phyloP scores from a whole-genome alignment of 2,329 filamentous ascomycete genomes.

The Diaporthe ampelina region DNA sequence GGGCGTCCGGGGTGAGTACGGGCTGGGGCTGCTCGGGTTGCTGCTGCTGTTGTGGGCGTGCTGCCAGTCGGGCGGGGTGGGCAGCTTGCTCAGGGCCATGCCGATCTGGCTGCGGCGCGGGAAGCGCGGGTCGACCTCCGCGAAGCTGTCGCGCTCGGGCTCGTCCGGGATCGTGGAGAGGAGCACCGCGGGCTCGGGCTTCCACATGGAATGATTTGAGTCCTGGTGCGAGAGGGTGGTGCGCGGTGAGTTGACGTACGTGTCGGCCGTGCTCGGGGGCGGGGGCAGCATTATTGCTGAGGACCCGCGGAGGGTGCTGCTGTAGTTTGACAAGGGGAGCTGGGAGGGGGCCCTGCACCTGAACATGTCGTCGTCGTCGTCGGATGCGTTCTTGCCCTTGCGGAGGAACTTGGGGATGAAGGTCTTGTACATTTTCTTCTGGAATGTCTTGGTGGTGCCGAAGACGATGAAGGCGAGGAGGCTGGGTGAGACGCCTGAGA shows the following conservation, averaged over 20 bases:
- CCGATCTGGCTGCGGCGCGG: conserved; percentile 36
- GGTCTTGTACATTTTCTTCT: conserved; percentile 43
- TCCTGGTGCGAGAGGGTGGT: conserved; percentile 1
- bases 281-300: not conserved
- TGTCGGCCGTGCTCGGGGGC: conserved; percentile 19
- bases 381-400: not conserved
- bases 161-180: conserved; percentile 33
- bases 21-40: not conserved
- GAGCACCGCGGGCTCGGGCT: conserved; percentile 1
- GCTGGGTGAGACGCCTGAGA: conserved; percentile 47
- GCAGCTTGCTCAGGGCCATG: conserved; percentile 14
- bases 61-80: not conserved
- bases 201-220: conserved; percentile 10
- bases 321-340: conserved; percentile 11
- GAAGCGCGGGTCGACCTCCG: conserved; percentile 16
- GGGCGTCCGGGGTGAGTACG: not conserved
- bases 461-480: conserved; percentile 47
- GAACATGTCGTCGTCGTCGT: conserved; percentile 21
- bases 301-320: conserved; percentile 9
- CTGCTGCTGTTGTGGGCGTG: not conserved
- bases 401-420: conserved; percentile 42
- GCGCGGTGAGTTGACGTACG: not conserved
- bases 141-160: conserved; percentile 1
- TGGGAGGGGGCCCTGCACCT: not conserved
- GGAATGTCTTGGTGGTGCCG: conserved; percentile 47